phyloP scores from a whole-genome alignment of 1,284 basidiomycete species.

The Anthracocystis panici-leucophaei region DNA sequence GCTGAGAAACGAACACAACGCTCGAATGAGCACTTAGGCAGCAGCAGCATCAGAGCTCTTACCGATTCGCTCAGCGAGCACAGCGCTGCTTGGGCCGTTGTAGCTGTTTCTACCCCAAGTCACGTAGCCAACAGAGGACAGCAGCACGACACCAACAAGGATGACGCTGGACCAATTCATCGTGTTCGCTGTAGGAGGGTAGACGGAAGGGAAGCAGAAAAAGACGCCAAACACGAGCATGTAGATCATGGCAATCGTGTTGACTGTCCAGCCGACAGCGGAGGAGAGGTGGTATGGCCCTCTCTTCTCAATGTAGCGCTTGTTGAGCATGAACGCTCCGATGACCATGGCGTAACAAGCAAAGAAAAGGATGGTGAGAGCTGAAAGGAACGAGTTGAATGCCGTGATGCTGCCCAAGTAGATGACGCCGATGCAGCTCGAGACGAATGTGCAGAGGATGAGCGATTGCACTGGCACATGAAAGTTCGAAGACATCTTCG shows the following conservation, averaged over 20 bases:
- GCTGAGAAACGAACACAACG: too few species aligned
- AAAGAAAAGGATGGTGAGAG: conserved; percentile 40
- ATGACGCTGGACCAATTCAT: conserved; percentile 48
- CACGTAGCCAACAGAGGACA: conserved; percentile 27
- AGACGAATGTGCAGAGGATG: conserved; percentile 28
- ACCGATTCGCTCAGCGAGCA: conserved; percentile 27
- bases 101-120: conserved; percentile 37
- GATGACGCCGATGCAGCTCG: conserved; percentile 40
- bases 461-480: conserved; percentile 34
- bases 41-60: neutral
- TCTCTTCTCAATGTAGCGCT: conserved; percentile 23
- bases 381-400: conserved; percentile 42
- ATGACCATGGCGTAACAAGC: conserved; percentile 38
- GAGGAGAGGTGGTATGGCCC: conserved; percentile 27
- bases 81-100: conserved; percentile 28
- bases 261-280: conserved; percentile 23
- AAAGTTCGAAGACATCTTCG: conserved; percentile 23
- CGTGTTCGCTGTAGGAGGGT: conserved; percentile 20
- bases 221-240: conserved; percentile 36
- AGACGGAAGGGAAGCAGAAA: conserved; percentile 38
- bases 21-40: neutral
- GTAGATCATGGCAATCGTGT: conserved; percentile 30
- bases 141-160: conserved; percentile 23
- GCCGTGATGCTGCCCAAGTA: conserved; percentile 40
- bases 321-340: conserved; percentile 36